Percentiles rank a stretch among this genome's conserved stretches.
phyloP scores from a whole-genome alignment of 805 yeast genomes.

The fission yeast (Schizosaccharomyces pombe) region DNA sequence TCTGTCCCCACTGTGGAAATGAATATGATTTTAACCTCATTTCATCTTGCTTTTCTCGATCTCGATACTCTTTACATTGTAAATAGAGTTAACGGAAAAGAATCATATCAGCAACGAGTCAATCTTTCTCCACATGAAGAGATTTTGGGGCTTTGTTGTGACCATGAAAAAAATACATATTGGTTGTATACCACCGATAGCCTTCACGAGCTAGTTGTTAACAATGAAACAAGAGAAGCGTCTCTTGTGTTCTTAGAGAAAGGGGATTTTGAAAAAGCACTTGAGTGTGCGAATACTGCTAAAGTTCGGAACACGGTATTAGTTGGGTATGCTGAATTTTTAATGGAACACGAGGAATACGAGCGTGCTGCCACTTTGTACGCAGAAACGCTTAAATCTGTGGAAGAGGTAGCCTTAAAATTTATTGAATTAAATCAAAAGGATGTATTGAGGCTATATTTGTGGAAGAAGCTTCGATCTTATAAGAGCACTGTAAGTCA shows the following conservation, averaged over 20 bases:
- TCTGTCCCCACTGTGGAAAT: not conserved
- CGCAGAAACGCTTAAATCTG: conserved; percentile 39
- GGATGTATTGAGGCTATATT: conserved; percentile 25
- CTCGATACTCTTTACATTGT: not conserved
- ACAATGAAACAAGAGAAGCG: conserved; percentile 46
- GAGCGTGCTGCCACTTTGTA: conserved; percentile 26
- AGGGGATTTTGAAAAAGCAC: conserved; percentile 41
- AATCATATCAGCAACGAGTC: conserved; percentile 24
- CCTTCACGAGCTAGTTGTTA: conserved; percentile 49
- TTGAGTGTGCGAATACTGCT: conserved; percentile 22
- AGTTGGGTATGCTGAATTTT: conserved; percentile 30
- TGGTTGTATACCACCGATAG: conserved; percentile 47
- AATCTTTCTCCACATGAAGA: conserved; percentile 24
- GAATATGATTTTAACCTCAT: not conserved
- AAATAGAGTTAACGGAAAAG: not conserved
- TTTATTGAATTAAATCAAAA: conserved; percentile 23
- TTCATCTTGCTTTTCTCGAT: not conserved
- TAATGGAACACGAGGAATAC: conserved; percentile 16
- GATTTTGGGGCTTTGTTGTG: conserved; percentile 27
- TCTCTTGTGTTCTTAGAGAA: conserved; percentile 42
- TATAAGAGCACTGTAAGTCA: not conserved
- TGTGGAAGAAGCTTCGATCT: conserved; percentile 11
- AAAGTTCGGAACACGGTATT: conserved; percentile 26
- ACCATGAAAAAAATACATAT: conserved; percentile 29
- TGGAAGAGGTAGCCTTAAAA: conserved; percentile 43